These are phyloP conservation scores for Coemansia sp. DNA, from an alignment of 192 early-diverging fungal genomes.

Conservation along the genomic window DNA sequence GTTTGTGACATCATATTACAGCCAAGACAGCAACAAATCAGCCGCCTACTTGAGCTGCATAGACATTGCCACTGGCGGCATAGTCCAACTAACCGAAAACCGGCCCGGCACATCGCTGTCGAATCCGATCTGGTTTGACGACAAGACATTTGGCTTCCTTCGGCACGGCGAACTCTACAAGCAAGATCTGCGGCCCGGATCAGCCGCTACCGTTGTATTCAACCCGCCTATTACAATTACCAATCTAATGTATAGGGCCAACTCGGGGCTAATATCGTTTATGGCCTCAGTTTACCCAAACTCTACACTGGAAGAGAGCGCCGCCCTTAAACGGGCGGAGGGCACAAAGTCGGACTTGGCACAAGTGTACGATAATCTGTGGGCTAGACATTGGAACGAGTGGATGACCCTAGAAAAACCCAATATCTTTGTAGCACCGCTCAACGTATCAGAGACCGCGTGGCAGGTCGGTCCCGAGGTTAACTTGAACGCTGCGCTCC, in stretches of 20 bases:
- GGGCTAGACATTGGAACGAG: conserved; percentile 76
- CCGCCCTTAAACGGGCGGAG: conserved; percentile 46
- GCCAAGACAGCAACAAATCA: conserved; percentile 20
- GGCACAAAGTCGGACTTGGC: conserved; percentile 54
- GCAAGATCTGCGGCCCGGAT: conserved; percentile 11
- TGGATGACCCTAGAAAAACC: conserved; percentile 60
- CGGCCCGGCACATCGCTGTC: conserved; percentile 6
- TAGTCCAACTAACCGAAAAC: conserved; percentile 20
- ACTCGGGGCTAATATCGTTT: conserved; percentile 13
- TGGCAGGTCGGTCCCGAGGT: conserved; percentile 33
- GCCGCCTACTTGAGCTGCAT: conserved; percentile 24
- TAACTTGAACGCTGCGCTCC: conserved; percentile 29
- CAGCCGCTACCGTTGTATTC: conserved; percentile 6
- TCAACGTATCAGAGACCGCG: conserved; percentile 33
- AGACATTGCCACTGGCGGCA: conserved; percentile 22
- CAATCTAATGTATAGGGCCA: conserved; percentile 14
- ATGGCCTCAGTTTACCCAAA: conserved; percentile 29
- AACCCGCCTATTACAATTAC: conserved; percentile 22
- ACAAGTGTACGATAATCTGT: conserved; percentile 62
- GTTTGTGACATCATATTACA: conserved; percentile 23
- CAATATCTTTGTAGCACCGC: conserved; percentile 56
- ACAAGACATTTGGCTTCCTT: conserved; percentile 26
- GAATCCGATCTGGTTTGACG: conserved; percentile 39
- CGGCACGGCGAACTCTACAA: conserved; percentile 20
- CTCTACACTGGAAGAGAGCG: conserved; percentile 54